phyloP scores from a whole-genome alignment of 192 early-diverging fungal species.

The Gryganskiella cystojenkinii region DNA sequence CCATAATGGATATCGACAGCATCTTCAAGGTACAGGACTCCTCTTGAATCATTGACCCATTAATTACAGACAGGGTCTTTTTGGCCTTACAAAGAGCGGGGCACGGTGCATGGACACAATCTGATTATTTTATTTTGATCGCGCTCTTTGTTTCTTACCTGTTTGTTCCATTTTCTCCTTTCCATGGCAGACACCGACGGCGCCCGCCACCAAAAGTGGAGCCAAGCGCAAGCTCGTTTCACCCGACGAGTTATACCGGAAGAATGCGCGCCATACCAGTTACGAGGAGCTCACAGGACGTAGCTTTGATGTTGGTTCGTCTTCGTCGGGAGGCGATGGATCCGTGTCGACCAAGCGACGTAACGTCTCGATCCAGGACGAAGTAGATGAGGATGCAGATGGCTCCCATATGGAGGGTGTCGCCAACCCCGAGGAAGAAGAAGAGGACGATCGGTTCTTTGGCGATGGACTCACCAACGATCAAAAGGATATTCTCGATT shows the following conservation, averaged over 20 bases:
- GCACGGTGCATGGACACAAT: no score
- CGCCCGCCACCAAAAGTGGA: slow-evolving; percentile 40
- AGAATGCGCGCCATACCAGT: slow-evolving; percentile 42
- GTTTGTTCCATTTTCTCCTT: neutral
- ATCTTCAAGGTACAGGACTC: slow-evolving; percentile 35
- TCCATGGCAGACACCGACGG: slow-evolving; percentile 36
- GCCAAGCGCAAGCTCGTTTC: slow-evolving; percentile 41
- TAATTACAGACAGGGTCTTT: neutral
- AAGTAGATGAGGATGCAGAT: slow-evolving; percentile 9
- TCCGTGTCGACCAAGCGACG: slow-evolving; percentile 26
- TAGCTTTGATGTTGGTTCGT: slow-evolving; percentile 24
- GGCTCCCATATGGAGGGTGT: slow-evolving; percentile 14
- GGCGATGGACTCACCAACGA: slow-evolving; percentile 83
- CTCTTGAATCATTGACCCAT: neutral
- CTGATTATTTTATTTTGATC: no score
- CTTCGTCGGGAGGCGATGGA: slow-evolving; percentile 10
- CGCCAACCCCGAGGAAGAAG: slow-evolving; percentile 67
- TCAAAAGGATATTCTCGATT: slow-evolving; percentile 80
- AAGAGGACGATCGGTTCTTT: slow-evolving; percentile 84
- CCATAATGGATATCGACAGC: slow-evolving; percentile 47
- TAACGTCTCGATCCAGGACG: slow-evolving; percentile 37
- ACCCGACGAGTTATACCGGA: slow-evolving; percentile 44
- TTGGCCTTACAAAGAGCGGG: neutral
- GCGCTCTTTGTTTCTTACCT: neutral
- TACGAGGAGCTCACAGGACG: slow-evolving; percentile 52